Evolutionary conservation across 371 early-diverging fungal species (phyloP), one percentile per base, ranked within the genome.

Genomic region (Circinella umbellata): DNA sequence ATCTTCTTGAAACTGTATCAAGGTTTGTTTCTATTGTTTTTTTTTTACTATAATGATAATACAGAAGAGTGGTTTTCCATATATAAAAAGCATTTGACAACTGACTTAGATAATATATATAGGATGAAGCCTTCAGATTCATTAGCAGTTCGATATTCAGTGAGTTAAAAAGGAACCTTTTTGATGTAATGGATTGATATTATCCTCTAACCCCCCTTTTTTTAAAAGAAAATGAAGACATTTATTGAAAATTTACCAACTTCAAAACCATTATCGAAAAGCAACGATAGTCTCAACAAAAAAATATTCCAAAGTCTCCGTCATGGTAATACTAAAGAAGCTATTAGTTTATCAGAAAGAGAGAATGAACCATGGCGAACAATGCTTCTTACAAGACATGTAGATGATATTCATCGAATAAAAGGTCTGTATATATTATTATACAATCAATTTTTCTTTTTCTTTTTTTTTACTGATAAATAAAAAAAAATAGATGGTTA

Each of bases 311-410:
- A 34, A 47, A 20, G 34, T 17, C 11, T 70, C 39, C 62, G 66
- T 8, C 11, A 27, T 18, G 68, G 68, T 9, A 63, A 68, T 17
- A 48, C 34, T 6, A 42, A 64, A 3, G 42, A 59, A 39, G 64
- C 65, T 9, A n/a, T 36, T 17, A 42, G 6, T 9, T 35, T 65
- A 15, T 64, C 48, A 10, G 35, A 36, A 46, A 20, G 20, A 17
- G 47, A 57, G 20, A 36, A 64, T 3, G 18, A 63, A 1, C 55
- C 63, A 47, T 72, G 68, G 68, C 42, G 65, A 39, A 64, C 62
- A 17, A 47, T 48, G 20, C 35, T 68, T 37, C 36, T 72, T 3
- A 27, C 17, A 47, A 36, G 35, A n/a, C 64, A 67, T 64, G 35
- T 64, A 1, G 64, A 67, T 5, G 18, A 15, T 57, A 67, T 34